These are phyloP conservation scores for Moniliophthora roreri DNA, from an alignment of 1,284 basidiomycete genomes.

Conservation along the genomic window DNA sequence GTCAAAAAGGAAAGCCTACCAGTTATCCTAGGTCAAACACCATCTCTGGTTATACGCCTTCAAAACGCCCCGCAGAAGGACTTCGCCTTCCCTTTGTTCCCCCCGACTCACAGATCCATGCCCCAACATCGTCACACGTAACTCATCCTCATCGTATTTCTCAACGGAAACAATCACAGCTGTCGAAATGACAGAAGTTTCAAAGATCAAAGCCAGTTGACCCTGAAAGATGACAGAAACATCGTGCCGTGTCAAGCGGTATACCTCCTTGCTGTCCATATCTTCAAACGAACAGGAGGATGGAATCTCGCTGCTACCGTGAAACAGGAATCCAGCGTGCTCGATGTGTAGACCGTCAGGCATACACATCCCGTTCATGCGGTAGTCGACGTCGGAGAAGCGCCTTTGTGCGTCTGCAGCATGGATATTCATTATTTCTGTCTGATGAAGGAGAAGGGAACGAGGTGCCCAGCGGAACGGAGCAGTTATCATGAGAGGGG, in stretches of 20 bases:
- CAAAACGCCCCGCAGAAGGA: no score
- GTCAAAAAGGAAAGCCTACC: no score
- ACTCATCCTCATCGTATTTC: background rate
- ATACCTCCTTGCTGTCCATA: background rate
- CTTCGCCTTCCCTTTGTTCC: no score
- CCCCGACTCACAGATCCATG: background rate
- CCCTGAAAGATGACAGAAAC: background rate
- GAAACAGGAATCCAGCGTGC: background rate
- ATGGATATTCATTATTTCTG: constrained; percentile 3
- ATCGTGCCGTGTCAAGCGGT: background rate
- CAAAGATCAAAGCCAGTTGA: background rate
- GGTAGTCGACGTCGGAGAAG: background rate
- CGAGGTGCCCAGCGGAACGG: constrained; percentile 4
- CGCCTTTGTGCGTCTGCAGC: background rate
- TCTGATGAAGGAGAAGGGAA: constrained; percentile 1
- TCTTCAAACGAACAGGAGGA: background rate
- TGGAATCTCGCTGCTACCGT: background rate
- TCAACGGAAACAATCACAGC: background rate
- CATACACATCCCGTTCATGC: background rate
- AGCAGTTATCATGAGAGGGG: background rate
- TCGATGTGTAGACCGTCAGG: constrained; percentile 4
- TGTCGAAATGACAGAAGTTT: background rate
- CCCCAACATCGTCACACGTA: background rate
- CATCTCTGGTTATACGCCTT: no score
- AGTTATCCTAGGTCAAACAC: no score